A percentile compares a stretch with the other conserved stretches of the same genome.
These are phyloP conservation scores for Stemphylium beticola DNA, from an alignment of 2,329 filamentous ascomycete genomes.

Conservation along the genomic window DNA sequence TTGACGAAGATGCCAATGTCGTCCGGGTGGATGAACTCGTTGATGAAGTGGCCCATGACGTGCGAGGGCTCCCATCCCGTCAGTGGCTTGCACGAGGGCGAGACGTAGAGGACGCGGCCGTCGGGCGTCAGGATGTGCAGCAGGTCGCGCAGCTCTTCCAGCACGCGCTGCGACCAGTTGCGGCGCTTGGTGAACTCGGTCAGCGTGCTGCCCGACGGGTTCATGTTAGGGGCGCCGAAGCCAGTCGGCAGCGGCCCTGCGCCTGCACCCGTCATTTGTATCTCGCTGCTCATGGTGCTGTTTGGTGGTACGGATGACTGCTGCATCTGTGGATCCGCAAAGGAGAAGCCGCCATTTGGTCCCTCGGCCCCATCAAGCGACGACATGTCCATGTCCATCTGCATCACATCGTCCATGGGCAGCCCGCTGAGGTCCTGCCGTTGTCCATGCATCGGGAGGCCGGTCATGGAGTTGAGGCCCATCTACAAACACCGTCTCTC, in stretches of 20 bases:
- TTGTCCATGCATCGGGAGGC: slow-evolving; percentile 36
- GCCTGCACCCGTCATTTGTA: slow-evolving; percentile 54
- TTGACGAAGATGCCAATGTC: slow-evolving; percentile 82
- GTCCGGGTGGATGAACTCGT: slow-evolving; percentile 84
- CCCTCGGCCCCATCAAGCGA: slow-evolving; percentile 33
- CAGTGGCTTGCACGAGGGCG: slow-evolving; percentile 74
- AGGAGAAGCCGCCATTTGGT: slow-evolving; percentile 29
- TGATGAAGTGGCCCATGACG: slow-evolving; percentile 76
- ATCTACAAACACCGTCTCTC: slow-evolving; percentile 38
- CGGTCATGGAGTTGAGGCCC: slow-evolving; percentile 32
- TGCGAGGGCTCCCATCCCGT: slow-evolving; percentile 77
- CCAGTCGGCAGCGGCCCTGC: slow-evolving; percentile 63
- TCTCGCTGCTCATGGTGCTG: slow-evolving; percentile 33
- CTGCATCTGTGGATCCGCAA: slow-evolving; percentile 36
- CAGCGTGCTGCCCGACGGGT: slow-evolving; percentile 60
- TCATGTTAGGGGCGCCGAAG: slow-evolving; percentile 55
- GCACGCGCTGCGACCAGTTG: slow-evolving; percentile 86
- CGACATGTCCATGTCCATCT: slow-evolving; percentile 53
- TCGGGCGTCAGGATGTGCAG: slow-evolving; percentile 85
- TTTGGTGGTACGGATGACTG: slow-evolving; percentile 31
- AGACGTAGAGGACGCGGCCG: slow-evolving; percentile 84
- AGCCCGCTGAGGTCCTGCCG: slow-evolving; percentile 37
- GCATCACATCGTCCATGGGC: slow-evolving; percentile 55
- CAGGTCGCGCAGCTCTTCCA: slow-evolving; percentile 89
- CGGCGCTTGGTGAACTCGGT: slow-evolving; percentile 70